phyloP scores from a whole-genome alignment of 2,329 filamentous ascomycete species.

The Paraconiothyrium brasiliense region DNA sequence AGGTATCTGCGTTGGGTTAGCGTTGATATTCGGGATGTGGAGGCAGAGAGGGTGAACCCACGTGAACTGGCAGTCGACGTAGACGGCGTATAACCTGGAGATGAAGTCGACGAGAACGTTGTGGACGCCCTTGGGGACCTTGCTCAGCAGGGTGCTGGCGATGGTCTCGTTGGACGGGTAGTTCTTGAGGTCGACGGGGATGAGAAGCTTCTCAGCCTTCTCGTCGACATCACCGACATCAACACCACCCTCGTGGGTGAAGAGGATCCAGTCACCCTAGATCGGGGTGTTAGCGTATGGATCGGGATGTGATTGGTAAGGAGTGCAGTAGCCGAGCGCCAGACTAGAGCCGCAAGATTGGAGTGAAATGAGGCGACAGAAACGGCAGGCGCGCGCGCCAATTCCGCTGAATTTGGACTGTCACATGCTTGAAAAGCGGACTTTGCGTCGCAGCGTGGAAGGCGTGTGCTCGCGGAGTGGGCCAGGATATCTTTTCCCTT shows the following conservation, averaged over 20 bases:
- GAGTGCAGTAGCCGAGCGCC: slow-evolving; percentile 30
- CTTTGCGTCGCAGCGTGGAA: slow-evolving; percentile 37
- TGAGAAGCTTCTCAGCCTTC: slow-evolving; percentile 98
- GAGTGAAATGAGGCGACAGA: slow-evolving; percentile 27
- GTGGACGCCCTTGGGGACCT: slow-evolving; percentile 94
- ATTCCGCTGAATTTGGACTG: slow-evolving; percentile 25
- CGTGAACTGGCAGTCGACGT: slow-evolving; percentile 99
- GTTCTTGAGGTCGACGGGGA: slow-evolving; percentile 92
- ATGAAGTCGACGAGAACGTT: slow-evolving; percentile 99
- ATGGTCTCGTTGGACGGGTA: slow-evolving; percentile 98
- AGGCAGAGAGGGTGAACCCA: slow-evolving; percentile 33
- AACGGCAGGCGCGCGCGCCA: slow-evolving; percentile 24
- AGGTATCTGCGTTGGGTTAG: slow-evolving; percentile 70
- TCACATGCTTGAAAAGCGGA: slow-evolving; percentile 48
- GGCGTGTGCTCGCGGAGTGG: slow-evolving; percentile 48
- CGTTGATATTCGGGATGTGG: slow-evolving; percentile 2
- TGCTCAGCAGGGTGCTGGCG: slow-evolving; percentile 82
- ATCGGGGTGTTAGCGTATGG: slow-evolving; percentile 43
- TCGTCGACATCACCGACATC: slow-evolving; percentile 99
- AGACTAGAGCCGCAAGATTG: slow-evolving; percentile 48
- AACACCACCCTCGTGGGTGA: slow-evolving; percentile 99
- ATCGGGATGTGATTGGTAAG: slow-evolving; percentile 38
- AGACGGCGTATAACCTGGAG: slow-evolving; percentile 96
- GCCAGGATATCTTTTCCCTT: slow-evolving; percentile 50
- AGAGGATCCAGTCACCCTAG: slow-evolving; percentile 99